Evolutionary conservation across 2,329 filamentous ascomycete genomes (phyloP), one percentile per base, ranked within the genome.

Genomic region (Trichophyton simii): DNA sequence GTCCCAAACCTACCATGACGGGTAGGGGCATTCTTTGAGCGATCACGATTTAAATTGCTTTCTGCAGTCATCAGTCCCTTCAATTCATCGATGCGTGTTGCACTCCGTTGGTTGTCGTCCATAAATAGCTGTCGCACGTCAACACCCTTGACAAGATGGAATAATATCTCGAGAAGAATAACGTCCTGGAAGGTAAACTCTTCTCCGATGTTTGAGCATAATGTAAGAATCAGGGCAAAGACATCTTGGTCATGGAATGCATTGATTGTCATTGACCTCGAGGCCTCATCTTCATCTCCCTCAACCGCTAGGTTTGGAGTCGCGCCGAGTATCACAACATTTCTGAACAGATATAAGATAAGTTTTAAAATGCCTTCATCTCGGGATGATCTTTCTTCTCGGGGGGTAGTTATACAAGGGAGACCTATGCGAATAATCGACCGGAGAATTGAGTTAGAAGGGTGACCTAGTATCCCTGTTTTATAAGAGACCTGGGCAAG

Each of bases 291-390:
- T 71, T 96, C 91, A 64, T 96, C 89, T n/a, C 87, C 89, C 64
- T 96, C 89, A 65, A 86, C 87, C 34, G 87, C 83, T 57, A 89
- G 78, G 64, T 86, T 84, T 1, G 83, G 81, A 2, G 89, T 86
- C 3, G 89, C 86, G 7, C 86, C 80, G 59, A 99, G 95, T 78
- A 92, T 86, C 60, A 87, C 86, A 31, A 97, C 81, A 68, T 99
- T 99, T 36, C 92, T 85, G 57, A 97, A 78, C 66, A 97, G 87
- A 73, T 94, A 95, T 7, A 99, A 78, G 57, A 95, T 82, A 38
- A 99, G 82, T 71, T 91, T 94, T 72, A 99, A 91, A 67, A 96
- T 91, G 57, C 89, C 91, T 69, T 96, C 89, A 68, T 99, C 92
- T 68, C 91, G 82, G 22, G 83, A 77, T 36, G 83, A 85, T 61